A percentile compares a stretch with the other conserved stretches of the same genome.
Conservation (phyloP, 2,329 filamentous ascomycete genomes). For the Simplicillium aogashimaense region DNA sequence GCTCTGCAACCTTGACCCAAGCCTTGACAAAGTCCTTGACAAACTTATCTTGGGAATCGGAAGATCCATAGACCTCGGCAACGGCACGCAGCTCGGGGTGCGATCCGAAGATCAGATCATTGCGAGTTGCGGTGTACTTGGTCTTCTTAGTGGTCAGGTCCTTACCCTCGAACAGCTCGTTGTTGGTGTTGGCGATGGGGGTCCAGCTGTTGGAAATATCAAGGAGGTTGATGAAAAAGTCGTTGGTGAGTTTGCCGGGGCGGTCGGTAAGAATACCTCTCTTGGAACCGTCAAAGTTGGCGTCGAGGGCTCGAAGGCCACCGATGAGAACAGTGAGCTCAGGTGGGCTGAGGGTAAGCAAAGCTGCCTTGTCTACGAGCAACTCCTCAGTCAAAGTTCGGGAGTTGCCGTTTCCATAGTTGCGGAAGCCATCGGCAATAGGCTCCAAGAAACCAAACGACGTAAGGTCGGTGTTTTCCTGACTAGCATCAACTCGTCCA, state of each 20-base stretch:
- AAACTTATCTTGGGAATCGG: slow-evolving; percentile 53
- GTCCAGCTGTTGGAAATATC: slow-evolving; percentile 57
- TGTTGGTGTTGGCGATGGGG: slow-evolving; percentile 17
- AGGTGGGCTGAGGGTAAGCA: slow-evolving; percentile 60
- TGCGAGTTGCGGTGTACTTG: slow-evolving; percentile 62
- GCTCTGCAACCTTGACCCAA: slow-evolving; percentile 67
- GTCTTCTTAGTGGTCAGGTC: slow-evolving; percentile 55
- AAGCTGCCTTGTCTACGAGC: slow-evolving; percentile 61
- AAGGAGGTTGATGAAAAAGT: slow-evolving; percentile 75
- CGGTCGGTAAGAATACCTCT: slow-evolving; percentile 59
- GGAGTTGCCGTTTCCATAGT: slow-evolving; percentile 55
- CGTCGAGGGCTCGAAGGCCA: slow-evolving; percentile 58
- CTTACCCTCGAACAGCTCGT: slow-evolving; percentile 51
- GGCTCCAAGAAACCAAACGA: slow-evolving; percentile 61
- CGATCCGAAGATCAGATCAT: slow-evolving; percentile 61
- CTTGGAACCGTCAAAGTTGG: slow-evolving; percentile 61
- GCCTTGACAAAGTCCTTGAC: slow-evolving; percentile 61
- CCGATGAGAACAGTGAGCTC: slow-evolving; percentile 64
- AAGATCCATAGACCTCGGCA: slow-evolving; percentile 57
- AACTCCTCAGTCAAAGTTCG: slow-evolving; percentile 58
- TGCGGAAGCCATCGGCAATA: slow-evolving; percentile 66
- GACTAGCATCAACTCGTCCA: slow-evolving; percentile 60
- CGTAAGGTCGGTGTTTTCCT: slow-evolving; percentile 60
- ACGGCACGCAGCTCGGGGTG: slow-evolving; percentile 64
- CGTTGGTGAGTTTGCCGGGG: slow-evolving; percentile 62